Conservation (phyloP, 176 grass and related monocot genomes). For the Oryza australiensis region DNA sequence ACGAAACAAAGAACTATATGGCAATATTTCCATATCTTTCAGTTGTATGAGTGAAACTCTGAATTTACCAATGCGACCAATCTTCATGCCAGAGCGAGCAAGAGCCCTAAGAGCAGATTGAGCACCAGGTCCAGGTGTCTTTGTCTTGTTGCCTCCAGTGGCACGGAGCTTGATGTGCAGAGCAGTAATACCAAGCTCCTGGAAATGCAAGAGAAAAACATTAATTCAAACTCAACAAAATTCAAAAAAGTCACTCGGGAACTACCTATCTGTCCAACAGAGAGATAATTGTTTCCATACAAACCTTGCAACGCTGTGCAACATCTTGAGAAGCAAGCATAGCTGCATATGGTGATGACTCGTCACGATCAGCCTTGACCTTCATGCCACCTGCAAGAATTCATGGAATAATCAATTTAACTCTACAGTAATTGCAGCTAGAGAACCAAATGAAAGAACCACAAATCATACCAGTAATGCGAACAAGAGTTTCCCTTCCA, state of each 20-base stretch:
- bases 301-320: slow-evolving; percentile 62
- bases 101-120: slow-evolving; percentile 72
- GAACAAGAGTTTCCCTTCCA: slow-evolving; percentile 64
- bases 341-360: slow-evolving; percentile 79
- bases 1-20: not conserved
- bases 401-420: not conserved
- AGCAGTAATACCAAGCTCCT: slow-evolving; percentile 83
- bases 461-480: slow-evolving; percentile 47
- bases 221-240: not conserved
- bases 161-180: slow-evolving; percentile 75
- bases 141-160: slow-evolving; percentile 79
- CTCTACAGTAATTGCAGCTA: not conserved
- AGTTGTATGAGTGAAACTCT: not conserved
- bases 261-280: not conserved
- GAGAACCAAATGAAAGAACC: not conserved
- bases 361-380: slow-evolving; percentile 76
- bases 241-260: not conserved
- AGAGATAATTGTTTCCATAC: not conserved
- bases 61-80: slow-evolving; percentile 65
- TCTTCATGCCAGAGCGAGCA: slow-evolving; percentile 75
- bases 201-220: not conserved
- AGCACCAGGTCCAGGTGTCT: slow-evolving; percentile 72
- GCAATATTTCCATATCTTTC: not conserved
- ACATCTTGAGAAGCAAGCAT: slow-evolving; percentile 90
- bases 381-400: slow-evolving; percentile 65